phyloP scores from a whole-genome alignment of 495 filamentous ascomycete species.

The Penicillium dipodomyicola region DNA sequence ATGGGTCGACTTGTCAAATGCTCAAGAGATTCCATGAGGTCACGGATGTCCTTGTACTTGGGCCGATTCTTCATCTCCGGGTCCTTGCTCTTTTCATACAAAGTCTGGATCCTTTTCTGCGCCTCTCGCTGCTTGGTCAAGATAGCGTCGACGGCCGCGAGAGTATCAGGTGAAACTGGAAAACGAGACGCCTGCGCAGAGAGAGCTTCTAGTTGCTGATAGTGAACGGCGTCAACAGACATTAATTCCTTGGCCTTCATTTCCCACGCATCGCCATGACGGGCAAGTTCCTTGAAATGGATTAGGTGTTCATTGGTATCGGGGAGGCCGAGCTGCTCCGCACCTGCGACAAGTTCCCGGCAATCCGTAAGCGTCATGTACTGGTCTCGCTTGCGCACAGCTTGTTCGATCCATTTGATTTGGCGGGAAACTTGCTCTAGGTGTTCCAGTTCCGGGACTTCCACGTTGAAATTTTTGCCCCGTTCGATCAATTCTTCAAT shows the following conservation, averaged over 20 bases:
- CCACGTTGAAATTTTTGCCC: slow-evolving; percentile 87
- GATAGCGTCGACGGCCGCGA: slow-evolving; percentile 83
- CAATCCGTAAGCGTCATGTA: slow-evolving; percentile 74
- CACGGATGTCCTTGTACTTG: slow-evolving; percentile 84
- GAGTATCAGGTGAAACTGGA: slow-evolving; percentile 77
- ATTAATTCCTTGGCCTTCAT: slow-evolving; percentile 91
- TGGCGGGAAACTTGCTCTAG: slow-evolving; percentile 78
- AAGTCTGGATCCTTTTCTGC: slow-evolving; percentile 75
- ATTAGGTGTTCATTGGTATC: slow-evolving; percentile 72
- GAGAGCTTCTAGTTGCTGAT: slow-evolving; percentile 89
- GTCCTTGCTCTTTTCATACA: slow-evolving; percentile 75
- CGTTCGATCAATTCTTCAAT: slow-evolving; percentile 86
- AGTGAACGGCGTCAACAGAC: slow-evolving; percentile 82
- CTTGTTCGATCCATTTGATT: slow-evolving; percentile 84
- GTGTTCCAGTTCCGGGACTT: slow-evolving; percentile 87
- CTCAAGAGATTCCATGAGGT: slow-evolving; percentile 81
- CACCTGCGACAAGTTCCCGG: slow-evolving; percentile 70
- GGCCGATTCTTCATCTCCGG: slow-evolving; percentile 75
- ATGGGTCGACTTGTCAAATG: slow-evolving; percentile 87
- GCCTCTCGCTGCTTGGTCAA: slow-evolving; percentile 95
- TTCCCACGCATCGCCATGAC: slow-evolving; percentile 84
- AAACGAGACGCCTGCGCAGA: slow-evolving; percentile 72
- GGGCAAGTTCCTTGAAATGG: slow-evolving; percentile 71
- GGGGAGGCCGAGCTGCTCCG: slow-evolving; percentile 69
- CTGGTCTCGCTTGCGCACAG: slow-evolving; percentile 57